Conservation (phyloP, 1,284 basidiomycete species). For the Ustilago tritici region DNA sequence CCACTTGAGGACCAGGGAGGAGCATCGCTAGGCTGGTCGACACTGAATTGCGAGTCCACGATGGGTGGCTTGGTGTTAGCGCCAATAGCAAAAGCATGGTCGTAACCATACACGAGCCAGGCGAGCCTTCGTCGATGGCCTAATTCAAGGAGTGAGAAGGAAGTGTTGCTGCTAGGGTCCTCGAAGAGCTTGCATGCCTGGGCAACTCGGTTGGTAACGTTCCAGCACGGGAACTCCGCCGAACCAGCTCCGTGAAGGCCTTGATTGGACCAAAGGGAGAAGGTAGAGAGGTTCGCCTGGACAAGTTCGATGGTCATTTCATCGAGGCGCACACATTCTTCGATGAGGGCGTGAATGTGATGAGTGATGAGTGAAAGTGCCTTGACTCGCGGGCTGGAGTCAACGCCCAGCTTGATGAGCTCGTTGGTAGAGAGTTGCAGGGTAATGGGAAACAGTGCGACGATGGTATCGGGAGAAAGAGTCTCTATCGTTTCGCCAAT, state of each 20-base stretch:
- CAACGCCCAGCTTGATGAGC: conserved; percentile 13
- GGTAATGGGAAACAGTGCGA: conserved; percentile 16
- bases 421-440: neutral
- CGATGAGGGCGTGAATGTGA: conserved; percentile 38
- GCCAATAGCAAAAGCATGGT: conserved; percentile 48
- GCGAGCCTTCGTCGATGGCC: conserved; percentile 44
- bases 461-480: conserved; percentile 27
- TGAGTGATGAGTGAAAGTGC: conserved; percentile 31
- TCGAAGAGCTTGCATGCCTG: conserved; percentile 40
- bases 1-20: conserved; percentile 38
- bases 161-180: conserved; percentile 28
- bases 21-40: conserved; percentile 44
- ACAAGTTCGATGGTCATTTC: conserved; percentile 52
- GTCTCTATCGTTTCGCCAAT: conserved; percentile 46
- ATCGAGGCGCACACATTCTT: conserved; percentile 46
- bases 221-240: conserved; percentile 46
- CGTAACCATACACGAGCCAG: conserved; percentile 55
- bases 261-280: conserved; percentile 47
- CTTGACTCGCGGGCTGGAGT: conserved; percentile 29
- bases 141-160: conserved; percentile 19
- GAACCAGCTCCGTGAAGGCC: conserved; percentile 36
- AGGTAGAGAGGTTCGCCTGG: conserved; percentile 45
- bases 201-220: conserved; percentile 44
- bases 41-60: conserved; percentile 52
- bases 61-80: conserved; percentile 48